Evolutionary conservation across 2,329 filamentous ascomycete genomes (phyloP), one percentile per base, ranked within the genome.

Genomic region (Emergomyces pasteurianus): DNA sequence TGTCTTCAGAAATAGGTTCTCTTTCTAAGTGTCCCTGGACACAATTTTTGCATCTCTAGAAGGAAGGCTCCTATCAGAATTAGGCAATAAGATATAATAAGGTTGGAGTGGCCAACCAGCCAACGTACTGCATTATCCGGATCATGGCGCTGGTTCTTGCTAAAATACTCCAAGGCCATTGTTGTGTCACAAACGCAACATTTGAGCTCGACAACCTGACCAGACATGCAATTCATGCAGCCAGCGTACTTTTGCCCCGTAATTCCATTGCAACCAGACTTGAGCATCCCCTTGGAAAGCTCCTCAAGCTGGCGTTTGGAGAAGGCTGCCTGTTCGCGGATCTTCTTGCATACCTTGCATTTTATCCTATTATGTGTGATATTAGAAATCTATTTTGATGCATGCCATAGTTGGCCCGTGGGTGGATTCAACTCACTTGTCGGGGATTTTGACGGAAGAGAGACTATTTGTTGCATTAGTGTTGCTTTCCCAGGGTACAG

Each of bases 121-220:
- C 63, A 34, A 71, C 78, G 63, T 75, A 80, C 80, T 31, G 75
- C 77, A 46, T 65, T 67, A 61, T 79, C 80, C 1, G 75, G 73
- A 47, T 77, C 75, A 34, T 67, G 71, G 16, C 80, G 74, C 69
- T 81, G 78, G 7, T 65, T 65, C 63, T 80, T 83, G 21, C 78
- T 75, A 64, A 83, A 85, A 0, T 72, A 71, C 6, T 79, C 76
- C 1, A 82, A 61, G 0, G 74, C 71, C 65, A 81, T 81, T 1
- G 70, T 74, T 60, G 74, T 66, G 23, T 73, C 68, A 66, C 82
- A 84, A 43, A 76, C 70, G 38, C 64, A 67, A 65, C 82, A 84
- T 9, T 72, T 70, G 34, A 83, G 66, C 64, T 84, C 81, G 3
- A 74, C 68, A 1, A 73, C 63, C 54, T 76, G 75, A 14, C 67